These are phyloP conservation scores for Rosa hybrid DNA, from an alignment of 331 rosid species.

Conservation along the genomic window DNA sequence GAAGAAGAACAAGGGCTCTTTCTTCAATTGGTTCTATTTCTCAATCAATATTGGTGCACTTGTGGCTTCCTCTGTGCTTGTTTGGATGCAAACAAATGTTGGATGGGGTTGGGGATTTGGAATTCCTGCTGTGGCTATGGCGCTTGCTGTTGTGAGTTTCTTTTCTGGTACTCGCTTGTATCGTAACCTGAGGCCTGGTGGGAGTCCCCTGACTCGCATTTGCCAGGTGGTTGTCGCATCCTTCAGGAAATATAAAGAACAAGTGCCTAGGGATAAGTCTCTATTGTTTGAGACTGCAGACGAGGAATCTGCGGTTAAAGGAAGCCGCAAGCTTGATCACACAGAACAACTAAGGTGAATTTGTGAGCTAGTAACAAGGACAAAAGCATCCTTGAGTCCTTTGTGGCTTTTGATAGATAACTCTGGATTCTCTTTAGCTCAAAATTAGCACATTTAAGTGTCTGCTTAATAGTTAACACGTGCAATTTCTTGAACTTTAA, in stretches of 20 bases:
- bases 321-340: constrained; percentile 38
- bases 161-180: constrained; percentile 44
- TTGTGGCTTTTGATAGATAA: background rate
- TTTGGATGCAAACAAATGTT: constrained; percentile 57
- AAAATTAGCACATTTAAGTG: no score
- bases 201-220: constrained; percentile 53
- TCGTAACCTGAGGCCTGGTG: constrained; percentile 46
- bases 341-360: constrained; percentile 5
- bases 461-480: no score
- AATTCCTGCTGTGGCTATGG: constrained; percentile 46
- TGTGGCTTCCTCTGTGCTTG: constrained; percentile 44
- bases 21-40: constrained; percentile 29
- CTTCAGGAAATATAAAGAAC: constrained; percentile 17
- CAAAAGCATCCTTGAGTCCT: no score
- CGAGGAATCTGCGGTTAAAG: constrained; percentile 36
- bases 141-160: constrained; percentile 47
- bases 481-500: no score
- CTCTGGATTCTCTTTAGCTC: no score
- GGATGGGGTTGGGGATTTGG: constrained; percentile 64
- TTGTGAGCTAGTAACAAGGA: background rate
- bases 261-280: constrained; percentile 39
- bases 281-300: constrained; percentile 48
- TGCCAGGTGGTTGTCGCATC: constrained; percentile 57
- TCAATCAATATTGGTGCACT: constrained; percentile 38
- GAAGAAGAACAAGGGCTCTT: constrained; percentile 18